Evolutionary conservation across 805 yeast genomes (phyloP).

Genomic region (Kazachstania taianensis): DNA sequence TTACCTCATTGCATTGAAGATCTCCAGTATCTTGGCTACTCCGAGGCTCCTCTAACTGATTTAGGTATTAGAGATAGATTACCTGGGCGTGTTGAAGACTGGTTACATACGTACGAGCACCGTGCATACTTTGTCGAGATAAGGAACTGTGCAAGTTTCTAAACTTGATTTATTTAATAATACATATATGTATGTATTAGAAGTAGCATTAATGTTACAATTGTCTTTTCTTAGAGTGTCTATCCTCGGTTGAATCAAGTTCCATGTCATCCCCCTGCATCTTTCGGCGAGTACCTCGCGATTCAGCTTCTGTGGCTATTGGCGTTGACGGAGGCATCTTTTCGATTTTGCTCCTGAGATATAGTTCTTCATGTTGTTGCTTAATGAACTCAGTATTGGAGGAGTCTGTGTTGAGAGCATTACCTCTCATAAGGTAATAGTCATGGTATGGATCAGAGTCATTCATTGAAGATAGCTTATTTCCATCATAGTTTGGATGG

Average conservation of each 20-base stretch:
- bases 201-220: no score
- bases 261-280: constrained; percentile 3
- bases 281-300: constrained; percentile 1
- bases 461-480: no score
- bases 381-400: neutral
- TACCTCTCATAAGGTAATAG: constrained; percentile 1
- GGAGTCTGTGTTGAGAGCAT: no score
- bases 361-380: constrained; percentile 6
- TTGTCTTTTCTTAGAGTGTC: no score
- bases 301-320: neutral
- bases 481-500: no score
- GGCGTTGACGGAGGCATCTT: constrained; percentile 9
- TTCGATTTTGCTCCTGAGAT: constrained; percentile 9
- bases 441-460: constrained; percentile 8
- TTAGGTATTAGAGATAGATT: constrained; percentile 1
- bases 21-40: constrained; percentile 19
- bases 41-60: constrained; percentile 1
- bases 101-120: constrained; percentile 30
- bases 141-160: constrained; percentile 26
- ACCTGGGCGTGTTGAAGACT: constrained; percentile 8
- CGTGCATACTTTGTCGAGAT: constrained; percentile 30
- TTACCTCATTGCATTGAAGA: constrained; percentile 26
- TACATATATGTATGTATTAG: no score
- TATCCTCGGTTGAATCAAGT: no score
- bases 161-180: neutral